Percentiles rank a stretch among this genome's conserved stretches.
Evolutionary conservation across 768 basidiomycete genomes (phyloP).

Genomic region (Gymnopilus junonius): DNA sequence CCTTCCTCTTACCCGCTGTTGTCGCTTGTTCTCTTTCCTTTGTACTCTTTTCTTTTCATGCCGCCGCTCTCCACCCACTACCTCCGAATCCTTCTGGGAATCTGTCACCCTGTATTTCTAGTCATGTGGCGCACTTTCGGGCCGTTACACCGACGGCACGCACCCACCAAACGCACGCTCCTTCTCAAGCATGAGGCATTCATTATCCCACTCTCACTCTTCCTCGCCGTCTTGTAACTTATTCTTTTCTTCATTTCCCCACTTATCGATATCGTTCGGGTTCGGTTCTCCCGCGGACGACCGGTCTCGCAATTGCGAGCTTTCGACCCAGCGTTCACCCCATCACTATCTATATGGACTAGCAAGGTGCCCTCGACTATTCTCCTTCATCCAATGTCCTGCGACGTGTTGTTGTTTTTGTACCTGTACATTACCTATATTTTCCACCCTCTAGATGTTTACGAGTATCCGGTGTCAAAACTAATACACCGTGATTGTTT

Average conservation of each 20-base stretch:
- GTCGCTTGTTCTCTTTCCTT: constrained; percentile 4
- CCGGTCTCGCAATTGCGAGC: background rate
- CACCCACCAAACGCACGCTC: background rate
- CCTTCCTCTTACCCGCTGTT: background rate
- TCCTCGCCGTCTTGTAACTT: background rate
- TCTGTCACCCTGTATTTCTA: constrained; percentile 14
- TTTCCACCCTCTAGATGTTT: constrained; percentile 16
- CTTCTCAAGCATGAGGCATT: constrained; percentile 2
- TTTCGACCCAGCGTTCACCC: background rate
- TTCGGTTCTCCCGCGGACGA: constrained; percentile 17
- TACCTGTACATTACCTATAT: constrained; percentile 21
- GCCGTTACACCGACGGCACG: constrained; percentile 3
- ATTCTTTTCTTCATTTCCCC: background rate
- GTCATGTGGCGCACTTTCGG: constrained; percentile 9
- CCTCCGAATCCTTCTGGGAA: background rate
- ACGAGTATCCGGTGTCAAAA: constrained; percentile 29
- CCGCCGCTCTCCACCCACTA: constrained; percentile 2
- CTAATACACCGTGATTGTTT: constrained; percentile 28
- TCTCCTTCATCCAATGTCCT: background rate
- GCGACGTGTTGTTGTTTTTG: constrained; percentile 14
- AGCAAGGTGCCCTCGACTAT: background rate
- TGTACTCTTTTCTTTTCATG: background rate
- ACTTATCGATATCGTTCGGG: background rate
- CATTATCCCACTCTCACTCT: too few species aligned
- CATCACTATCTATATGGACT: background rate